These are phyloP conservation scores for Yamadazyma kitorensis DNA, from an alignment of 805 yeast genomes.

Conservation along the genomic window DNA sequence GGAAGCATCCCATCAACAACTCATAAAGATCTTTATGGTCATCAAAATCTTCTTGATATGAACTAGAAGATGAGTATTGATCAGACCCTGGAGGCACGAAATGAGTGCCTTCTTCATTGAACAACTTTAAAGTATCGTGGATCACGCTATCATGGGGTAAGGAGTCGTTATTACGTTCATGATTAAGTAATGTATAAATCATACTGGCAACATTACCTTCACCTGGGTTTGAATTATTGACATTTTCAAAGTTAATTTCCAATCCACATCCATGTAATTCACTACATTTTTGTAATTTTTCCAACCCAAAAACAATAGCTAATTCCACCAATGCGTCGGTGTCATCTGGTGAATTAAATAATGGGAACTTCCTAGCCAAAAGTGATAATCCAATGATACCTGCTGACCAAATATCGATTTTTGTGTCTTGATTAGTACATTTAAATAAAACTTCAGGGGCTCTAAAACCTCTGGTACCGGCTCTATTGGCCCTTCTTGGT, in stretches of 20 bases:
- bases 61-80: constrained; percentile 4
- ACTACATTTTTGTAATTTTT: constrained; percentile 72
- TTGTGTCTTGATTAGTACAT: constrained; percentile 78
- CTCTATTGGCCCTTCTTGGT: constrained; percentile 91
- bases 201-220: constrained; percentile 34
- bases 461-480: constrained; percentile 93
- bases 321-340: constrained; percentile 87
- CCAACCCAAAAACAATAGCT: constrained; percentile 74
- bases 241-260: constrained; percentile 43
- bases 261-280: constrained; percentile 84
- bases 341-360: constrained; percentile 92
- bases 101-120: constrained; percentile 40
- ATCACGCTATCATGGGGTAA: constrained; percentile 73
- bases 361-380: constrained; percentile 79
- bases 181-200: constrained; percentile 23
- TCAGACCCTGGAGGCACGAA: constrained; percentile 22
- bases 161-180: constrained; percentile 55
- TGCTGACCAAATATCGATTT: constrained; percentile 89
- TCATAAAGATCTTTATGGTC: constrained; percentile 50
- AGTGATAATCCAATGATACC: constrained; percentile 84
- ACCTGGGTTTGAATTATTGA: constrained; percentile 12
- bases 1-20: constrained; percentile 54
- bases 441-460: constrained; percentile 92
- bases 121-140: constrained; percentile 54
- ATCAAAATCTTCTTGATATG: constrained; percentile 25